Conservation (phyloP, 73 alveolate genomes). For the Halteria grandinella region DNA sequence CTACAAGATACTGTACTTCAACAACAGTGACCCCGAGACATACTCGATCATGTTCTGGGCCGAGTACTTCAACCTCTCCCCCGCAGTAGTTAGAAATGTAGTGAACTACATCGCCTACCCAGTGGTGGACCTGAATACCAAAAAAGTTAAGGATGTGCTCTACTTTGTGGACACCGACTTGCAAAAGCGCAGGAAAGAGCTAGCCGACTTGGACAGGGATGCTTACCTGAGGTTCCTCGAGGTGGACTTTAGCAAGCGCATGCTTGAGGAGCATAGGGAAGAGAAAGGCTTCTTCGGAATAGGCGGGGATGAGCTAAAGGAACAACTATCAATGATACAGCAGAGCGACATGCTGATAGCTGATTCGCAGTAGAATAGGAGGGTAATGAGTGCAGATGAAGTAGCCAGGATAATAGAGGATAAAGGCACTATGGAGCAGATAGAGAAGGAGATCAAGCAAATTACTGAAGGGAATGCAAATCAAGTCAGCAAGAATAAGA, state of each 20-base stretch:
- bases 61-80: slow-evolving; percentile 72
- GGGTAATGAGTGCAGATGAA: slow-evolving; percentile 8
- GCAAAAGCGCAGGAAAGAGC: not conserved
- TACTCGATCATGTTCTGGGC: slow-evolving; percentile 80
- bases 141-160: slow-evolving; percentile 35
- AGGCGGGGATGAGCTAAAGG: not conserved
- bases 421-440: slow-evolving; percentile 4
- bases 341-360: not conserved
- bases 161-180: slow-evolving; percentile 57
- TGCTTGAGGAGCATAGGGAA: slow-evolving; percentile 48
- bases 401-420: slow-evolving; percentile 39
- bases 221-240: slow-evolving; percentile 53
- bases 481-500: slow-evolving; percentile 20
- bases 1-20: slow-evolving; percentile 72
- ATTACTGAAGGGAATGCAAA: slow-evolving; percentile 33
- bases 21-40: slow-evolving; percentile 83
- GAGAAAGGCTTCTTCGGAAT: slow-evolving; percentile 6
- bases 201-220: slow-evolving; percentile 31
- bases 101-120: slow-evolving; percentile 84
- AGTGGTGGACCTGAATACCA: slow-evolving; percentile 66
- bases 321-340: too few relatives aligned
- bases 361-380: not conserved
- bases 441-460: slow-evolving; percentile 44
- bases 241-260: slow-evolving; percentile 44
- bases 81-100: slow-evolving; percentile 79